Percentiles rank a stretch among this genome's conserved stretches.
phyloP scores from a whole-genome alignment of 257 asterid genomes.

The Capsicum chinense region DNA sequence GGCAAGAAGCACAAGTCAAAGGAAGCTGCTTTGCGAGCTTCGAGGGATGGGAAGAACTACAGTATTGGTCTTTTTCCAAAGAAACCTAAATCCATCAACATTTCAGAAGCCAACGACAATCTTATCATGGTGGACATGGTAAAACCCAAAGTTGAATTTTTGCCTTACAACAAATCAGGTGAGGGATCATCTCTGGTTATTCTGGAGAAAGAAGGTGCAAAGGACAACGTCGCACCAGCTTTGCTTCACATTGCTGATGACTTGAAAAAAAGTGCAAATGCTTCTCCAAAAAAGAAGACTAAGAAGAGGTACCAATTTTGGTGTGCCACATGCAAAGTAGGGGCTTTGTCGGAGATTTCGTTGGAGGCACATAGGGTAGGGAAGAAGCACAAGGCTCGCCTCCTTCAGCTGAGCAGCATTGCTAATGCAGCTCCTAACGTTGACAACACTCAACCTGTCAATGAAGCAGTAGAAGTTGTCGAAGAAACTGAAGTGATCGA shows the following conservation, averaged over 20 bases:
- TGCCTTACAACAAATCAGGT: conserved; percentile 28
- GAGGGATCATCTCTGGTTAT: not conserved
- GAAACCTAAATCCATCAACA: conserved; percentile 28
- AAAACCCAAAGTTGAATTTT: conserved; percentile 25
- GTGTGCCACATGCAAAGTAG: conserved; percentile 64
- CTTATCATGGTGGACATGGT: conserved; percentile 1
- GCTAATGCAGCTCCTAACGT: not conserved
- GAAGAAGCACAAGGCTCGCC: conserved; percentile 50
- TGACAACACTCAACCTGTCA: conserved; percentile 28
- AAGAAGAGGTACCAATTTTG: conserved; percentile 38
- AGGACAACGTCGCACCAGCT: conserved; percentile 12
- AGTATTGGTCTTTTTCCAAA: conserved; percentile 45
- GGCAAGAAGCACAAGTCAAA: conserved; percentile 72
- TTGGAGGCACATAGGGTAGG: conserved; percentile 52
- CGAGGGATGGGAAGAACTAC: conserved; percentile 39
- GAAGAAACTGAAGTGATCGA: not conserved
- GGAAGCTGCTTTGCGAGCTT: conserved; percentile 49
- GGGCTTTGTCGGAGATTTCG: conserved; percentile 32
- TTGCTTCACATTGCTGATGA: conserved; percentile 20
- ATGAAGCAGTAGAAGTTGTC: not conserved
- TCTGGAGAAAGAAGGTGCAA: conserved; percentile 22
- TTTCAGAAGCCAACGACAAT: conserved; percentile 14
- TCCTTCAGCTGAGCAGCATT: conserved; percentile 21
- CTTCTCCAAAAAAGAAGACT: conserved; percentile 25
- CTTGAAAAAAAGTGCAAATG: conserved; percentile 18